A percentile compares a stretch with the other conserved stretches of the same genome.
Evolutionary conservation across 1,284 basidiomycete genomes (phyloP).

Genomic region (Volvariella surrecta): DNA sequence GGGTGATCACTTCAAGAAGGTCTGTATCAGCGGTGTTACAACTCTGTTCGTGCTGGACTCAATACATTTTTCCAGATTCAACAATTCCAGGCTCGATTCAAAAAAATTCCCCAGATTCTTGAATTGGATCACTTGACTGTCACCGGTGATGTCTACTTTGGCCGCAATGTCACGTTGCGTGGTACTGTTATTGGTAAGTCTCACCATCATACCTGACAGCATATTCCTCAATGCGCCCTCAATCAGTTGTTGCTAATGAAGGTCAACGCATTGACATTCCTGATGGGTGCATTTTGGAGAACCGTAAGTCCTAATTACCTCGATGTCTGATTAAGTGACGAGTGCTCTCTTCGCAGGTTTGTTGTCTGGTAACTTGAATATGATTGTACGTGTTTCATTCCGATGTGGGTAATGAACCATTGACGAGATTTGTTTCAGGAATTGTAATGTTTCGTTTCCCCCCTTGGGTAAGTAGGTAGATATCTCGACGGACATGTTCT

Average conservation of each 20-base stretch:
- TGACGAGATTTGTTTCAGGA: slow-evolving; percentile 19
- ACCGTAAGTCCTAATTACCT: slow-evolving; percentile 48
- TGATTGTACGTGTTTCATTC: slow-evolving; percentile 43
- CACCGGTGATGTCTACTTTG: slow-evolving; percentile 94
- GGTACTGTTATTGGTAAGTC: slow-evolving; percentile 74
- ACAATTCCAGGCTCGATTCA: slow-evolving; percentile 97
- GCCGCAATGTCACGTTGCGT: slow-evolving; percentile 83
- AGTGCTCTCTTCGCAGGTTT: too few relatives aligned
- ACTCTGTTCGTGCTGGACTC: neutral
- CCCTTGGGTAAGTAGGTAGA: neutral
- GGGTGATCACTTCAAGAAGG: slow-evolving; percentile 88
- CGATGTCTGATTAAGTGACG: too few relatives aligned
- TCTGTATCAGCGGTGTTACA: slow-evolving; percentile 12
- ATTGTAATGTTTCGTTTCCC: slow-evolving; percentile 15
- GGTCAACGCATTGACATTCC: slow-evolving; percentile 94
- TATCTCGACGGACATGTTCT: neutral
- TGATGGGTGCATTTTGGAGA: slow-evolving; percentile 92
- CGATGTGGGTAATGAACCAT: neutral
- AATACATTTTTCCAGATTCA: slow-evolving; percentile 62
- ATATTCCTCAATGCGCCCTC: slow-evolving; percentile 5
- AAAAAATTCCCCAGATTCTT: slow-evolving; percentile 90
- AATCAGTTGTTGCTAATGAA: slow-evolving; percentile 69
- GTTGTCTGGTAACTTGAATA: slow-evolving; percentile 60
- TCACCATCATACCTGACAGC: neutral
- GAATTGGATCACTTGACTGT: slow-evolving; percentile 97